phyloP scores from a whole-genome alignment of 2,329 filamentous ascomycete species.

The Fusarium solani-melongenae region DNA sequence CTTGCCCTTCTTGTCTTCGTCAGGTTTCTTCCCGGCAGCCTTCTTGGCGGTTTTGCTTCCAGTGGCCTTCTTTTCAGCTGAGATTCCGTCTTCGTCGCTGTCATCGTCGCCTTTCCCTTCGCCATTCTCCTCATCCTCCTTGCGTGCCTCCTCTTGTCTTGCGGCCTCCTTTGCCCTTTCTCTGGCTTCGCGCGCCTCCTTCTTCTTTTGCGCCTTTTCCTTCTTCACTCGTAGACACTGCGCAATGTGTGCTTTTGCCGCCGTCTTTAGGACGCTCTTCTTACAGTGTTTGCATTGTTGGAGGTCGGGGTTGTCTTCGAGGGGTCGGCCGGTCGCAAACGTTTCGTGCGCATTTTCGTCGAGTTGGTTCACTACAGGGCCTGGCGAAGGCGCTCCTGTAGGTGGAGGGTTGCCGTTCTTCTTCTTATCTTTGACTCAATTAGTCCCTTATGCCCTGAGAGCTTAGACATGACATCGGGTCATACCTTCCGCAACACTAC shows the following conservation, averaged over 20 bases:
- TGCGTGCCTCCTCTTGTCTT: slow-evolving; percentile 65
- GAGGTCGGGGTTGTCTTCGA: slow-evolving; percentile 82
- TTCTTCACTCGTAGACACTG: slow-evolving; percentile 87
- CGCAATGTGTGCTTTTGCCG: slow-evolving; percentile 82
- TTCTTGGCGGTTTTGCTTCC: slow-evolving; percentile 66
- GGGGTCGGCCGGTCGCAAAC: slow-evolving; percentile 83
- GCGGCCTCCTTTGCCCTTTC: slow-evolving; percentile 74
- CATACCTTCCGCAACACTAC: slow-evolving; percentile 71
- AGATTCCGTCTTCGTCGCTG: slow-evolving; percentile 56
- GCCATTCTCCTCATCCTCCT: slow-evolving; percentile 60
- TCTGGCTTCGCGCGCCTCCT: slow-evolving; percentile 77
- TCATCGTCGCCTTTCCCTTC: slow-evolving; percentile 64
- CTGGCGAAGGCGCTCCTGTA: slow-evolving; percentile 59
- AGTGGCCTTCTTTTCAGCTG: slow-evolving; percentile 55
- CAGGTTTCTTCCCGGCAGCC: slow-evolving; percentile 74
- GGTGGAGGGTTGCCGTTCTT: slow-evolving; percentile 57
- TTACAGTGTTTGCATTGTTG: slow-evolving; percentile 95
- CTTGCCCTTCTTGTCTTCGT: slow-evolving; percentile 76
- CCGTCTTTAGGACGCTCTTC: slow-evolving; percentile 81
- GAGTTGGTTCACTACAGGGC: slow-evolving; percentile 72
- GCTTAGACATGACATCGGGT: slow-evolving; percentile 11
- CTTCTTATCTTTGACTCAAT: slow-evolving; percentile 64
- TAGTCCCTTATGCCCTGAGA: slow-evolving; percentile 8
- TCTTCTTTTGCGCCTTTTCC: slow-evolving; percentile 81
- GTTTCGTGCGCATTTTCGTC: slow-evolving; percentile 81